Conservation (phyloP, 2,329 filamentous ascomycete species). For the Aspergillus sp. region DNA sequence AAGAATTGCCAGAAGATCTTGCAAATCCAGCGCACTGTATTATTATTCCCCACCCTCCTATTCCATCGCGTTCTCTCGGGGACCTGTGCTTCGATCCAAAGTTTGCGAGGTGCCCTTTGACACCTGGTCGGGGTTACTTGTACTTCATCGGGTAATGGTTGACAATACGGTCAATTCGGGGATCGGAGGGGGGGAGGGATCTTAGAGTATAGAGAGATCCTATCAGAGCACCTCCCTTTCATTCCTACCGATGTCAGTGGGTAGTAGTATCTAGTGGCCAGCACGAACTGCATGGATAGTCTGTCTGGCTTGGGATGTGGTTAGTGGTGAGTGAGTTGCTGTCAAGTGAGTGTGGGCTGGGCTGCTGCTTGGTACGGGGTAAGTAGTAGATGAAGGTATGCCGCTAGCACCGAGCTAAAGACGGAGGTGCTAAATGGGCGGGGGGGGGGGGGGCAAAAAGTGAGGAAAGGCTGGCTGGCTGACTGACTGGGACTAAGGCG, state of each 20-base stretch:
- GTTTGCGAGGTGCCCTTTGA: too few species aligned
- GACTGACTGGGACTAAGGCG: constrained; percentile 8
- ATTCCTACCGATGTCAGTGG: not conserved
- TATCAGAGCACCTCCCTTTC: not conserved
- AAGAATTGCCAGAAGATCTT: not conserved
- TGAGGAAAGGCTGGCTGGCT: constrained; percentile 12
- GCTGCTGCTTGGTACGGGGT: constrained; percentile 2
- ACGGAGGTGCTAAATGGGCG: not conserved
- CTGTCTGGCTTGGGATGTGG: not conserved
- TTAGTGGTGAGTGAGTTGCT: not conserved
- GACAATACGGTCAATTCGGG: too few species aligned
- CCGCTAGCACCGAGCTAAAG: constrained; percentile 1
- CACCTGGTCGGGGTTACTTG: too few species aligned
- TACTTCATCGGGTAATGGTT: too few species aligned
- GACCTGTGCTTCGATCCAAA: too few species aligned
- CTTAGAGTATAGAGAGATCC: not conserved
- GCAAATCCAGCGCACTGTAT: too few species aligned
- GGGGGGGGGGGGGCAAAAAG: not conserved
- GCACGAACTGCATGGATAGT: not conserved
- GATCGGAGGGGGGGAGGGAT: too few species aligned
- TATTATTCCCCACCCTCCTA: too few species aligned
- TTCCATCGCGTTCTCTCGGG: too few species aligned
- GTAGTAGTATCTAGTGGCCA: not conserved
- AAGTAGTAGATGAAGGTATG: not conserved
- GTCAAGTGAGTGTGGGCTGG: not conserved